Evolutionary conservation across 2,329 filamentous ascomycete genomes (phyloP).

Genomic region (Trichoderma atroviride): DNA sequence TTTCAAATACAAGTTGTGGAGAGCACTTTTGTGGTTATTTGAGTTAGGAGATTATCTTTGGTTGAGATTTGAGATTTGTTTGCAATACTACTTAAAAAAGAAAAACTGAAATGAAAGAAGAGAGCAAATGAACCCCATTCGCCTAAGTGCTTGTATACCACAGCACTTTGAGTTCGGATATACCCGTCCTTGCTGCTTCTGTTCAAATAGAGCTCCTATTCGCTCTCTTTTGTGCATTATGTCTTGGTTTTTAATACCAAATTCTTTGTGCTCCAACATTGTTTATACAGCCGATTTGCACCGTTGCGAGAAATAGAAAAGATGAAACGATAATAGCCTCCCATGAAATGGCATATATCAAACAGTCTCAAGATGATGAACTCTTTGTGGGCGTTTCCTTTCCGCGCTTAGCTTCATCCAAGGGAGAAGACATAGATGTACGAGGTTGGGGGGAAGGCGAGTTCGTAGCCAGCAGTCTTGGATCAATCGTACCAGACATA

Average conservation of each 20-base stretch:
- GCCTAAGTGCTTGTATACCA: not conserved
- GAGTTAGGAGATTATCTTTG: not conserved
- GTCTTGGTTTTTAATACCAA: not conserved
- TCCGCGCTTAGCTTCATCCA: not conserved
- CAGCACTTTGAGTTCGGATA: not conserved
- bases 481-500: constrained; percentile 17
- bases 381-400: not conserved
- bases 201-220: not conserved
- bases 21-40: not conserved
- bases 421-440: not conserved
- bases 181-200: not conserved
- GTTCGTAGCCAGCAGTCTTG: not conserved
- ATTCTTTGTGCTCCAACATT: not conserved
- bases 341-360: not conserved
- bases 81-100: not conserved
- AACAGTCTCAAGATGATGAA: not conserved
- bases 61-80: not conserved
- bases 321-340: not conserved
- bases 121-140: not conserved
- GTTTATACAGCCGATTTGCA: not conserved
- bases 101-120: not conserved
- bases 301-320: not conserved
- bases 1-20: not conserved
- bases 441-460: not conserved
- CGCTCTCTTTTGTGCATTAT: not conserved